A percentile compares a stretch with the other conserved stretches of the same genome.
phyloP scores from a whole-genome alignment of 192 early-diverging fungal genomes.

The Haplosporangium gracile region DNA sequence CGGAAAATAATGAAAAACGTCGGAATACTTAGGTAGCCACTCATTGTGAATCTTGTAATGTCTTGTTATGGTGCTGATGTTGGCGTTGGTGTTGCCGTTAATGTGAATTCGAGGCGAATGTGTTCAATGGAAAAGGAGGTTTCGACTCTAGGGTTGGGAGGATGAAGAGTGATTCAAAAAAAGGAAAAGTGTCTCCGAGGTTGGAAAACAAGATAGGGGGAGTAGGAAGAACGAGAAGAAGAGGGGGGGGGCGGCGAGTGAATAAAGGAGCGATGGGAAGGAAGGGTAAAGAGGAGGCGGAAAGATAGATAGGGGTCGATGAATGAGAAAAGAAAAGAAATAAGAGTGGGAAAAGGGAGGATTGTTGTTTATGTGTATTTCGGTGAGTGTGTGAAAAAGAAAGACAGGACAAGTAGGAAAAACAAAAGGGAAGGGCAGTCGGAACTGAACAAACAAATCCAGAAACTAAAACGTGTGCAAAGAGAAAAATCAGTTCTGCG shows the following conservation, averaged over 20 bases:
- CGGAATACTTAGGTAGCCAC: slow-evolving; percentile 53
- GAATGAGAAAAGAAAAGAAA: no score
- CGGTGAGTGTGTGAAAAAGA: no score
- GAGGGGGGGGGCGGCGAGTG: no score
- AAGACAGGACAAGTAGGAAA: no score
- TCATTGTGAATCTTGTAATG: not conserved
- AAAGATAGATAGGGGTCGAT: no score
- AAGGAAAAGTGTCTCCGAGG: not conserved
- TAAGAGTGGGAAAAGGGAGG: no score
- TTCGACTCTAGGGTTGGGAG: not conserved
- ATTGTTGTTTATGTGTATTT: no score
- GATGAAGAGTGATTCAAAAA: not conserved
- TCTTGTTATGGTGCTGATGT: not conserved
- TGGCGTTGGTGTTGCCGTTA: not conserved
- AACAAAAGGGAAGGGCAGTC: no score
- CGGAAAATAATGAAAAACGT: slow-evolving; percentile 81
- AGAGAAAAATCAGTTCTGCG: slow-evolving; percentile 6
- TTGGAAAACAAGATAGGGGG: not conserved
- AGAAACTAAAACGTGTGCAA: slow-evolving; percentile 7
- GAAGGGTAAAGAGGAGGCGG: no score
- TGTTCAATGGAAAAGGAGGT: not conserved
- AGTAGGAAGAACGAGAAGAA: not conserved
- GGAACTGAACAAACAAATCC: not conserved
- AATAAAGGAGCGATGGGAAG: not conserved
- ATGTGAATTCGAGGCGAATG: not conserved